Evolutionary conservation across 106 monocot species (phyloP).

Genomic region (Posidonia australis): DNA sequence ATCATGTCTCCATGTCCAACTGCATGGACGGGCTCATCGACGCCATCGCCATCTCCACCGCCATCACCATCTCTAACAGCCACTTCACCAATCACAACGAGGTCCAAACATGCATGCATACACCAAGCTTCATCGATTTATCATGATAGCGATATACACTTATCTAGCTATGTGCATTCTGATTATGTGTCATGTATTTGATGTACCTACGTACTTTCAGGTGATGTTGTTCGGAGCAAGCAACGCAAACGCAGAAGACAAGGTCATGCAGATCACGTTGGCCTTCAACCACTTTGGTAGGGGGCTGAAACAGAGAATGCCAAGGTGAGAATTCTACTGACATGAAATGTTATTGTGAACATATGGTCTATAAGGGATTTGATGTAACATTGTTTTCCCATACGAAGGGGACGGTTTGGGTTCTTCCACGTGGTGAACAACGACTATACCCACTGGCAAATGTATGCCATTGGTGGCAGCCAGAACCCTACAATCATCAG

Average conservation of each 20-base stretch:
- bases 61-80: conserved; percentile 58
- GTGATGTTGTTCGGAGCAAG: conserved; percentile 37
- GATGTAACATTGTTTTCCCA: no score
- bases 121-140: background rate
- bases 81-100: conserved; percentile 47
- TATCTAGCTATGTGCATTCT: no score
- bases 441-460: conserved; percentile 56
- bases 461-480: conserved; percentile 52
- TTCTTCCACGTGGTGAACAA: conserved; percentile 66
- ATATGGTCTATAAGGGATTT: no score
- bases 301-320: conserved; percentile 41
- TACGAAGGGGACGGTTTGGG: conserved; percentile 32
- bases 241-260: conserved; percentile 9
- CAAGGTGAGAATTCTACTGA: no score
- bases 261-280: conserved; percentile 37
- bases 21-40: conserved; percentile 22
- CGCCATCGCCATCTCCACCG: conserved; percentile 30
- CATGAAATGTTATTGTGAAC: no score
- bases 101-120: conserved; percentile 1
- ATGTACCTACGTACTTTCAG: background rate
- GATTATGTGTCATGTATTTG: no score
- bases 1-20: conserved; percentile 33
- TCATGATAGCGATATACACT: no score
- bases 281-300: conserved; percentile 51
- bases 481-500: conserved; percentile 40